Evolutionary conservation across 106 monocot genomes (phyloP), one percentile per base, ranked within the genome.

Genomic region (Acorus calamus): DNA sequence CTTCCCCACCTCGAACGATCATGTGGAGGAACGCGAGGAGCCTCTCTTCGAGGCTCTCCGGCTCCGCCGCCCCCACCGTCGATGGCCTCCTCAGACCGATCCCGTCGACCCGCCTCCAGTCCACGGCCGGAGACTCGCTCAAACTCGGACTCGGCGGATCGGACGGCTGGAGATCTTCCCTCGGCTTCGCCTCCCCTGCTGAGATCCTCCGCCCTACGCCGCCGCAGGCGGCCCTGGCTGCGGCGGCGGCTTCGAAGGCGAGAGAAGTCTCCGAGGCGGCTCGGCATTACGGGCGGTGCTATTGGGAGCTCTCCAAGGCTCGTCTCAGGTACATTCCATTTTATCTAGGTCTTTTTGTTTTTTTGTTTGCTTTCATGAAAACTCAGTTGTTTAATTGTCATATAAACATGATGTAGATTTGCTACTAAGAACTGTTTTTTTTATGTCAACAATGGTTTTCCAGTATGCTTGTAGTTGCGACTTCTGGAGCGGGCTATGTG

Each of bases 231-330:
- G 41, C 78, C 2, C 28, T 71, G 5, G 14, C 78, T 8, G 66
- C 63, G 11, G 44, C 58, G 8, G 4, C 64, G 28, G 50, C 67
- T 7, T 61, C 50, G 65, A 77, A 59, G 80, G 14, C 52, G 1
- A 57, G 67, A 10, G 67, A 57, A 9, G 41, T 68, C 52, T 50
- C 69, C 11, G 80, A 71, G 28, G 65, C 50, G 28, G 44, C 85
- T 14, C 68, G 57, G 14, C 82, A 88, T 69, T 96, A 85, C 54
- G 87, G 91, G 0, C 78, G 79, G 3, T 96, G 96, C 74, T 96
- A 96, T 61, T 96, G 84, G 87, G 96, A 96, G 70, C 91, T 96
- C 61, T 96, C 96, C 45, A 96, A 96, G 63, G 91, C 91, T 52
- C 76, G 77, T 6, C 85, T 96, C 46, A 96, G 96, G 91, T 96